phyloP scores from a whole-genome alignment of 495 filamentous ascomycete genomes.

The Penicillium lagena region DNA sequence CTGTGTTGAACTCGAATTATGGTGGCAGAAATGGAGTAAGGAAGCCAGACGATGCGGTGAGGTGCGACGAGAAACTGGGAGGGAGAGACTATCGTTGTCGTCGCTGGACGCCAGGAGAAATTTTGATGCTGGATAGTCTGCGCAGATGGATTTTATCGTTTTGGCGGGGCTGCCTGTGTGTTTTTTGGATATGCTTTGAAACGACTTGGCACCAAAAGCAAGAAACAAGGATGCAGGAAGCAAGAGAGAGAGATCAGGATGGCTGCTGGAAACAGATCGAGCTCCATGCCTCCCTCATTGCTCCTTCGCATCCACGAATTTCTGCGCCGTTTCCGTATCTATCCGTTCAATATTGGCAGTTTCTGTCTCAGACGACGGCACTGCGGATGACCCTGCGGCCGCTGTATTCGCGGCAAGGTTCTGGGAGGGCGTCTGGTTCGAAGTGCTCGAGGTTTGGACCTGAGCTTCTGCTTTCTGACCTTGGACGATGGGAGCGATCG shows the following conservation, averaged over 20 bases:
- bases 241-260: too few relatives aligned
- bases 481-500: conserved; percentile 77
- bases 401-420: conserved; percentile 19
- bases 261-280: too few relatives aligned
- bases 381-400: conserved; percentile 6
- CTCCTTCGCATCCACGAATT: conserved; percentile 55
- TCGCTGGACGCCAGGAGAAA: conserved; percentile 2
- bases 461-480: conserved; percentile 51
- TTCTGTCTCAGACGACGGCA: not conserved
- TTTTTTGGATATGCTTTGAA: not conserved
- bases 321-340: conserved; percentile 47
- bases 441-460: conserved; percentile 30
- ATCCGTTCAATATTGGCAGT: conserved; percentile 29
- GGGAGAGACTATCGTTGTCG: not conserved
- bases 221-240: not conserved
- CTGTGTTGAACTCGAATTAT: conserved; percentile 24
- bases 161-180: conserved; percentile 1
- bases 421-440: conserved; percentile 3
- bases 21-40: conserved; percentile 1
- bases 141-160: conserved; percentile 19
- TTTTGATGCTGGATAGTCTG: conserved; percentile 10
- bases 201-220: not conserved
- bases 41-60: not conserved
- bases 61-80: too few relatives aligned
- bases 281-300: conserved; percentile 8